These are phyloP conservation scores for Oxyria digyna DNA, from an alignment of 148 eudicot genomes.

Conservation along the genomic window DNA sequence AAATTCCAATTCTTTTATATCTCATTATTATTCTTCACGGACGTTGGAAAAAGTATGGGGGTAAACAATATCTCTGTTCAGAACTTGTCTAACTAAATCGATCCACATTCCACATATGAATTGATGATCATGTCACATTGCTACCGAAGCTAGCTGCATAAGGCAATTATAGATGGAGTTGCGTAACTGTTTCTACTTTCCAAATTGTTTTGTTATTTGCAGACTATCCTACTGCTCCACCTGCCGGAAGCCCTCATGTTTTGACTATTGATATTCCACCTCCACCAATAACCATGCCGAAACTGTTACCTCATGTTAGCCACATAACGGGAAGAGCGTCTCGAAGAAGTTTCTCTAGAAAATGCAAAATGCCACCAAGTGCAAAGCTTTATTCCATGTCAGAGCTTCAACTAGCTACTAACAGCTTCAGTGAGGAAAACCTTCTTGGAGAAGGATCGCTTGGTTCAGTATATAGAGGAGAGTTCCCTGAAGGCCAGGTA, in stretches of 20 bases:
- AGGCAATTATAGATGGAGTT: not conserved
- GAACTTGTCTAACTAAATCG: not conserved
- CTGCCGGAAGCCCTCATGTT: constrained; percentile 30
- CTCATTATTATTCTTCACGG: not conserved
- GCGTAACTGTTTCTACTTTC: not conserved
- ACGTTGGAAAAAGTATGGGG: not conserved
- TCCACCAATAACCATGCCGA: constrained; percentile 39
- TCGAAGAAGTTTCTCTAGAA: constrained; percentile 55
- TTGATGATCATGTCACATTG: not conserved
- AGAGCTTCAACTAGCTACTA: constrained; percentile 72
- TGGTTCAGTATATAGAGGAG: constrained; percentile 85
- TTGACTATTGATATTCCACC: constrained; percentile 26
- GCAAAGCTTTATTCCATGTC: constrained; percentile 56
- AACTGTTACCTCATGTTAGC: constrained; percentile 26
- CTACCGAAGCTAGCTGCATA: not conserved
- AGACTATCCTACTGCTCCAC: constrained; percentile 27
- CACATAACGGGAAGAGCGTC: constrained; percentile 23
- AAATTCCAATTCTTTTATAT: not conserved
- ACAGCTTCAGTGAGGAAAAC: constrained; percentile 53
- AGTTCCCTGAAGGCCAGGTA: constrained; percentile 71
- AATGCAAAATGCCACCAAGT: constrained; percentile 36
- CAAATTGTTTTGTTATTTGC: constrained; percentile 1
- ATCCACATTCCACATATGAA: not conserved
- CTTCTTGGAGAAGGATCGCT: constrained; percentile 93
- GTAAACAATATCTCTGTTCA: not conserved